Conservation (phyloP, 1,284 basidiomycete species). For the Cerrena zonata region DNA sequence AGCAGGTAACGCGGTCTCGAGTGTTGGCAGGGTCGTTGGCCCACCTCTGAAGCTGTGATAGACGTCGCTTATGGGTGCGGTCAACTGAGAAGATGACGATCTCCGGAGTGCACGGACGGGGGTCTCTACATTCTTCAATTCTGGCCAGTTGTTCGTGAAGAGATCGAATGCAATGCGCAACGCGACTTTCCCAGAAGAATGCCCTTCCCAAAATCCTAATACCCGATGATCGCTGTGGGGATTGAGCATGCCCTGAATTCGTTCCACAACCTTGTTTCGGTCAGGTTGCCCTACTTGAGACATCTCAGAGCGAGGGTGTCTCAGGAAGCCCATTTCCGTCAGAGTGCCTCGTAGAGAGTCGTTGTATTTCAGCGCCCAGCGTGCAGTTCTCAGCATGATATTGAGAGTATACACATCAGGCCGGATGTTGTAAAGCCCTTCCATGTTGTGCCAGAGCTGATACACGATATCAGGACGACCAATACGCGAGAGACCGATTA, state of each 20-base stretch:
- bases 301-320: background rate
- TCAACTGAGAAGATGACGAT: slow-evolving; percentile 21
- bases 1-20: background rate
- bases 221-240: slow-evolving; percentile 20
- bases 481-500: slow-evolving; percentile 43
- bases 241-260: slow-evolving; percentile 17
- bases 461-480: slow-evolving; percentile 57
- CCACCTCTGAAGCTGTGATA: slow-evolving; percentile 12
- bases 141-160: slow-evolving; percentile 46
- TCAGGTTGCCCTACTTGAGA: background rate
- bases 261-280: background rate
- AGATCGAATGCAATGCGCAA: slow-evolving; percentile 45
- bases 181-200: slow-evolving; percentile 40
- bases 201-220: slow-evolving; percentile 42
- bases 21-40: background rate
- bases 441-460: slow-evolving; percentile 56
- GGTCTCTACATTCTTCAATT: slow-evolving; percentile 20
- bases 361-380: slow-evolving; percentile 46
- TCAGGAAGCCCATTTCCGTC: slow-evolving; percentile 22
- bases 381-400: slow-evolving; percentile 55
- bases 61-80: slow-evolving; percentile 26
- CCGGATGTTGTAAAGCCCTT: slow-evolving; percentile 44
- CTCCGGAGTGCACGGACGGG: slow-evolving; percentile 29
- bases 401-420: slow-evolving; percentile 53
- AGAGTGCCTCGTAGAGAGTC: slow-evolving; percentile 42